phyloP scores from a whole-genome alignment of 2,329 filamentous ascomycete genomes.

The Coleophoma cylindrospora region DNA sequence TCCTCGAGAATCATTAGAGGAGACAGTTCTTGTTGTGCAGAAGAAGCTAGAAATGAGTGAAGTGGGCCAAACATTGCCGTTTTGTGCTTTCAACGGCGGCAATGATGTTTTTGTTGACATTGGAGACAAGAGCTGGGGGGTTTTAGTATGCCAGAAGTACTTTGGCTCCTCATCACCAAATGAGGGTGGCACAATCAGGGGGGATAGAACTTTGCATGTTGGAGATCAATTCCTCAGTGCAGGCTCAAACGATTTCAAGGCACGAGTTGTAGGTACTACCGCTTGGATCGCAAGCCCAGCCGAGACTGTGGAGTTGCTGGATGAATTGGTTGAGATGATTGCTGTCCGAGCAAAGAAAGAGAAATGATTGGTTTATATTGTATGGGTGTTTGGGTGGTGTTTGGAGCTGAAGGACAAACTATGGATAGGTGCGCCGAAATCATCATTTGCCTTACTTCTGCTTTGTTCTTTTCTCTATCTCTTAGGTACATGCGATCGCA shows the following conservation, averaged over 20 bases:
- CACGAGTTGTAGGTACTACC: conserved; percentile 84
- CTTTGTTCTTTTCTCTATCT: no score
- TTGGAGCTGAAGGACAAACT: no score
- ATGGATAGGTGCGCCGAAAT: no score
- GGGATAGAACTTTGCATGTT: conserved; percentile 82
- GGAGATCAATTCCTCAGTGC: conserved; percentile 96
- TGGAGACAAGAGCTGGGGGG: conserved; percentile 95
- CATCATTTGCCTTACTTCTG: no score
- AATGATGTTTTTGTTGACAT: conserved; percentile 99
- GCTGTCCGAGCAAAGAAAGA: neutral
- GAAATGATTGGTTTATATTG: neutral
- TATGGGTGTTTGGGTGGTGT: no score
- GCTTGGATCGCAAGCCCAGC: conserved; percentile 93
- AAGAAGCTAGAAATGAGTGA: conserved; percentile 81
- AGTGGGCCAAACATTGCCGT: conserved; percentile 67
- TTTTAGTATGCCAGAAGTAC: conserved; percentile 85
- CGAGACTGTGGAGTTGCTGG: conserved; percentile 85
- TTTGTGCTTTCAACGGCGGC: conserved; percentile 97
- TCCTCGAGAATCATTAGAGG: conserved; percentile 84
- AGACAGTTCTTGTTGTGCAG: conserved; percentile 91
- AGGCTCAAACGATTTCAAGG: conserved; percentile 96
- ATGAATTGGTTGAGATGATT: conserved; percentile 66
- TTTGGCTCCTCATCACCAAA: conserved; percentile 54
- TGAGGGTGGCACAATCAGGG: conserved; percentile 45
- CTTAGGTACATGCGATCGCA: no score